These are phyloP conservation scores for Dictyostelium intermedium DNA, from an alignment of 78 protist genomes.

Conservation along the genomic window DNA sequence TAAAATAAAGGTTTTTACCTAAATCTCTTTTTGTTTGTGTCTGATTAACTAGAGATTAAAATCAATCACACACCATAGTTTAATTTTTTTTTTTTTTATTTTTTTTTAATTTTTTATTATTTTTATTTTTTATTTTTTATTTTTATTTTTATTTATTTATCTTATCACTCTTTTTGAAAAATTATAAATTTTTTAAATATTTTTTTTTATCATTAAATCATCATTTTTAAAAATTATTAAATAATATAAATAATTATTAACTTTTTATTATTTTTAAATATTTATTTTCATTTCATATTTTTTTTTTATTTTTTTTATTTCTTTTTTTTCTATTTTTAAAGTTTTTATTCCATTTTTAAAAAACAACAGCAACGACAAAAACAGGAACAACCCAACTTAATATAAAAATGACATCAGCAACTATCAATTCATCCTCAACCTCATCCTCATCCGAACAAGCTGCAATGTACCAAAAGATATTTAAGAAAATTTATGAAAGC, in stretches of 20 bases:
- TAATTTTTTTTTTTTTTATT: no score
- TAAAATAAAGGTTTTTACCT: neutral
- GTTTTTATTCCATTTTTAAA: neutral
- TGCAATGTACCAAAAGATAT: constrained; percentile 38
- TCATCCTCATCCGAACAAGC: neutral
- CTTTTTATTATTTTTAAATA: neutral
- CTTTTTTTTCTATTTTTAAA: neutral
- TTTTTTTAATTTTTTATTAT: no score
- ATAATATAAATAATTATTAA: neutral
- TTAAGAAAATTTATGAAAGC: constrained; percentile 13
- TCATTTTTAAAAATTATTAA: neutral
- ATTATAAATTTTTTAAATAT: neutral
- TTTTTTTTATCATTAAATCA: neutral
- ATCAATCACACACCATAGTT: neutral
- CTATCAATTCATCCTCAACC: neutral
- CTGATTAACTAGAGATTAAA: neutral
- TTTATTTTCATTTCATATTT: neutral
- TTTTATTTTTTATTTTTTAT: no score
- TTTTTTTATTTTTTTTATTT: neutral
- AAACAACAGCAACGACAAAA: neutral
- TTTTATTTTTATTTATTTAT: no score
- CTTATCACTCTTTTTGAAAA: neutral
- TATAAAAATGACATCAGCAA: neutral
- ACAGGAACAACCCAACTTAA: neutral
- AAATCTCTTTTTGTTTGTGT: neutral